phyloP scores from a whole-genome alignment of 2,329 filamentous ascomycete species.

The Pyricularia sp. region DNA sequence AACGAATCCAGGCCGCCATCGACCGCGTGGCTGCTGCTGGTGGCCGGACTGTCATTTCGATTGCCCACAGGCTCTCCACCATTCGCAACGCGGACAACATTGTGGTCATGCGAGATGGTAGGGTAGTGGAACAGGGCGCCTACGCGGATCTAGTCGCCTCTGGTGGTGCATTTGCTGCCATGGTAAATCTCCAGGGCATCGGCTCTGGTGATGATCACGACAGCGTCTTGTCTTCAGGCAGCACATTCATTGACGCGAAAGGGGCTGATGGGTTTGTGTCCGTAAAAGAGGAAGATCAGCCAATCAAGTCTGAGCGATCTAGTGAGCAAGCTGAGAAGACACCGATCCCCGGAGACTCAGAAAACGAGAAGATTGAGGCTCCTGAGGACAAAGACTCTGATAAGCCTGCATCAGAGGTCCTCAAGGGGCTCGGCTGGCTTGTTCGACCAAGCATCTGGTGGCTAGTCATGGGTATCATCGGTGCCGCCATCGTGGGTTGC shows the following conservation, averaged over 20 bases:
- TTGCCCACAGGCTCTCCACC: slow-evolving; percentile 42
- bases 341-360: neutral
- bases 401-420: neutral
- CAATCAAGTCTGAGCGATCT: neutral
- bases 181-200: slow-evolving; percentile 23
- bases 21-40: slow-evolving; percentile 27
- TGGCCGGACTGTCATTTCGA: slow-evolving; percentile 43
- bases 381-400: neutral
- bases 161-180: slow-evolving; percentile 29
- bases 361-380: neutral
- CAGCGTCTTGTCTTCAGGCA: neutral
- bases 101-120: slow-evolving; percentile 42
- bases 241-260: neutral
- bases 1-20: slow-evolving; percentile 36
- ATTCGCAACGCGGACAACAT: slow-evolving; percentile 46
- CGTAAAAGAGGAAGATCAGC: neutral
- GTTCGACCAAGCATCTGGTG: slow-evolving; percentile 21
- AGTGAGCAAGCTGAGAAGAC: neutral
- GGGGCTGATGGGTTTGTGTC: neutral
- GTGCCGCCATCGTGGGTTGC: slow-evolving; percentile 38
- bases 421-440: slow-evolving; percentile 8
- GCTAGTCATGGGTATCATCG: slow-evolving; percentile 34
- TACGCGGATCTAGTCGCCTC: slow-evolving; percentile 38
- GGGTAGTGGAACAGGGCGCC: slow-evolving; percentile 42
- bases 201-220: slow-evolving; percentile 6